Evolutionary conservation across 805 yeast genomes (phyloP), one percentile per base, ranked within the genome.

Genomic region (Ogataea methylovora): DNA sequence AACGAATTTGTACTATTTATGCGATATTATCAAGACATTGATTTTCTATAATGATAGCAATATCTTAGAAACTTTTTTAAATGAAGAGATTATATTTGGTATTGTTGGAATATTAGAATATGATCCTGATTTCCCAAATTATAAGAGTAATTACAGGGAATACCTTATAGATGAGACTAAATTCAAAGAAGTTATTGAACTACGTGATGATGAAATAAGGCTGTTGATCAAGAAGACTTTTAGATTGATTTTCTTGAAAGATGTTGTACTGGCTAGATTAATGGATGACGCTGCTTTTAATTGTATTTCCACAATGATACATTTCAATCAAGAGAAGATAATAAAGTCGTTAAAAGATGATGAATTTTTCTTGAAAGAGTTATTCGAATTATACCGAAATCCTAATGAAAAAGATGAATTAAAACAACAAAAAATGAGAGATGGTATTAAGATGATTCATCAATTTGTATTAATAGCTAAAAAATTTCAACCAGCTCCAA

Each of bases 41-140:
- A 65, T 86, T 14, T 61, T 82, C 20, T 79, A 81, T 57, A 85
- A 84, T 48, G 96, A 88, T 43, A 61, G 72, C 20, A 57, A 63
- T 11, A 64, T 83, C 5, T 53, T 80, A 30, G 85, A 80, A 35
- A 45, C 62, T n/a, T 62, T 83, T 39, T 59, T 78, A 3, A 66
- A 65, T 11, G 81, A 76, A 40, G 66, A 65, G 7, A 48, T 63
- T 27, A 65, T 79, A 30, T 49, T 65, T 46, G 82, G 83, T 1
- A 60, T 85, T 4, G 71, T 80, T 10, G 95, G 95, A 1, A 81
- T 86, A 10, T 58, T 90, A 30, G 98, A 92, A 55, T 82, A 86
- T 55, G 97, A 92, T 54, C 83, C 92, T 0, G 94, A 84, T 37
- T 85, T 72, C 48, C 95, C 96, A 1, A 67, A 67, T 11, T 68